These are phyloP conservation scores for Neurospora africana DNA, from an alignment of 495 filamentous ascomycete genomes.

Conservation along the genomic window DNA sequence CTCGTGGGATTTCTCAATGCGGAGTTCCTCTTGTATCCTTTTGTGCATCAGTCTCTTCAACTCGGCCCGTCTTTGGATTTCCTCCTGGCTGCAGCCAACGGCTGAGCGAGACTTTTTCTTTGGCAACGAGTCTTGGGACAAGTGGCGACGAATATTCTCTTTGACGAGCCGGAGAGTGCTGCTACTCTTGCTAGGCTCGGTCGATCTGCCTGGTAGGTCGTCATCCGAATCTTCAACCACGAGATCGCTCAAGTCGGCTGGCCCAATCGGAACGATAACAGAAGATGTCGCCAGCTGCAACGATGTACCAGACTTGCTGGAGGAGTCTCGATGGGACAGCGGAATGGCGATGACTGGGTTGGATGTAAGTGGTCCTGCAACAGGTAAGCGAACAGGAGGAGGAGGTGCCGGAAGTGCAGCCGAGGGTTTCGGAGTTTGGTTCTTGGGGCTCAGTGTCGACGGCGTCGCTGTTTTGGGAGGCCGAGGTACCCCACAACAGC, in stretches of 20 bases:
- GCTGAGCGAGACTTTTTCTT: slow-evolving; percentile 29
- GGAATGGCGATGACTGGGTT: slow-evolving; percentile 7
- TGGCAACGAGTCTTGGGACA: slow-evolving; percentile 33
- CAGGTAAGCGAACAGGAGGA: slow-evolving; percentile 13
- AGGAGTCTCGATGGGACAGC: neutral
- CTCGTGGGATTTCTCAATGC: slow-evolving; percentile 25
- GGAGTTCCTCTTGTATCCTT: slow-evolving; percentile 43
- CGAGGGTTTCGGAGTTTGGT: slow-evolving; percentile 4
- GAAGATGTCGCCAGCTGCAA: slow-evolving; percentile 1
- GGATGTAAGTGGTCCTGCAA: slow-evolving; percentile 12
- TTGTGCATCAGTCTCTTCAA: slow-evolving; percentile 39
- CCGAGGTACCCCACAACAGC: slow-evolving; percentile 26
- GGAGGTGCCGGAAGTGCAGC: slow-evolving; percentile 10
- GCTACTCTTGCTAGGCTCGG: slow-evolving; percentile 19
- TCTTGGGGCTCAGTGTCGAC: slow-evolving; percentile 8
- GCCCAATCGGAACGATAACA: slow-evolving; percentile 7
- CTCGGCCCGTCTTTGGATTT: slow-evolving; percentile 39
- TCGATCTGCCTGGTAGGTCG: slow-evolving; percentile 9
- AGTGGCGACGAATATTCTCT: slow-evolving; percentile 33
- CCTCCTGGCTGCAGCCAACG: slow-evolving; percentile 36
- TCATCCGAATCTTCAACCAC: slow-evolving; percentile 34
- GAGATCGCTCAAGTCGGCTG: slow-evolving; percentile 19
- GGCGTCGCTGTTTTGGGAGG: slow-evolving; percentile 18
- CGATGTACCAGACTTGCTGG: slow-evolving; percentile 7
- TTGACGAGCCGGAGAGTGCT: slow-evolving; percentile 29